Conservation (phyloP, 225 moss, liverwort and hornwort species). For the Climacium dendroides region DNA sequence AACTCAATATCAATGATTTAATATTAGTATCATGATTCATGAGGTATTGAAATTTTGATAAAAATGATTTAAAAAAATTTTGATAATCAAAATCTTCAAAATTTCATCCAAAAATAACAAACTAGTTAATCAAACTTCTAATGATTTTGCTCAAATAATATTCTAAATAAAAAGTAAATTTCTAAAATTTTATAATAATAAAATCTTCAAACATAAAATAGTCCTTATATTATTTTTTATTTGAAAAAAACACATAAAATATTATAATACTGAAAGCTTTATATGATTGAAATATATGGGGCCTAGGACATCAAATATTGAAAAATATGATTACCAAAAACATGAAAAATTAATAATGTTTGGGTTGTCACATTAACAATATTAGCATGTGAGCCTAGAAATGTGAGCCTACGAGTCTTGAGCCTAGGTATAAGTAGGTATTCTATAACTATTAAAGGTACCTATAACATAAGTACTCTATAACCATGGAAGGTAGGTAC, state of each 20-base stretch:
- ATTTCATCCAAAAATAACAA: background rate
- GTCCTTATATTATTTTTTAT: background rate
- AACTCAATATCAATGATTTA: background rate
- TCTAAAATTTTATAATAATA: background rate
- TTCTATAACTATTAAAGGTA: too few species aligned
- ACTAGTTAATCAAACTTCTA: background rate
- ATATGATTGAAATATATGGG: background rate
- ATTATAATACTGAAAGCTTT: background rate
- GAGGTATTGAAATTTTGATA: background rate
- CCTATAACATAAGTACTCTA: too few species aligned
- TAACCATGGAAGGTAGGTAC: too few species aligned
- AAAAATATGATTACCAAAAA: too few species aligned
- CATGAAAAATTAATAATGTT: background rate
- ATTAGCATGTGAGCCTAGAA: too few species aligned
- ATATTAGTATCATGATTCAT: background rate
- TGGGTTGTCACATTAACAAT: too few species aligned
- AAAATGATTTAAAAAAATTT: background rate
- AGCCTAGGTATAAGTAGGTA: too few species aligned
- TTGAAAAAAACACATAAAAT: background rate
- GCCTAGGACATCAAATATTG: accelerated
- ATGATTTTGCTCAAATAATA: background rate
- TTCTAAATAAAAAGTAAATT: background rate
- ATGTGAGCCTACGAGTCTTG: too few species aligned
- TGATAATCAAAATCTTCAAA: background rate
- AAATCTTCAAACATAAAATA: background rate